Percentiles rank a stretch among this genome's conserved stretches.
phyloP scores from a whole-genome alignment of 2,329 filamentous ascomycete genomes.

The Cytospora schulzeri region DNA sequence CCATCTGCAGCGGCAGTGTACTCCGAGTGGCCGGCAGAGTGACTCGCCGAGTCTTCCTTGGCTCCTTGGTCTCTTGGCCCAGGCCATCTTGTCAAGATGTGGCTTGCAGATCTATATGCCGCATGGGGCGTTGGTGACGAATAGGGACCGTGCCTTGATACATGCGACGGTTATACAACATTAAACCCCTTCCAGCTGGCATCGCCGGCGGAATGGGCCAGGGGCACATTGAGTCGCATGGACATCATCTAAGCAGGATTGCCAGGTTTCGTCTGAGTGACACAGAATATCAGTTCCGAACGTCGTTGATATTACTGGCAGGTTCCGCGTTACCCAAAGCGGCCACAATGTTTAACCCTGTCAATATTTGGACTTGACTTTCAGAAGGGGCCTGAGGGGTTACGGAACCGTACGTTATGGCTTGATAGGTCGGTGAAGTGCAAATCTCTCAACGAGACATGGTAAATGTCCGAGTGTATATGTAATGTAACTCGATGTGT shows the following conservation, averaged over 20 bases:
- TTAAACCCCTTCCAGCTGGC: slow-evolving; percentile 14
- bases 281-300: slow-evolving; percentile 9
- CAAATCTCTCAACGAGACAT: not conserved
- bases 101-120: slow-evolving; percentile 23
- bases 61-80: slow-evolving; percentile 8
- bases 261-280: slow-evolving; percentile 11
- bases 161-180: slow-evolving; percentile 14
- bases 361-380: not conserved
- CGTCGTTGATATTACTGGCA: slow-evolving; percentile 1
- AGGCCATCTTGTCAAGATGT: slow-evolving; percentile 15
- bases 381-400: not conserved
- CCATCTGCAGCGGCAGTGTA: slow-evolving; percentile 2
- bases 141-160: slow-evolving; percentile 14
- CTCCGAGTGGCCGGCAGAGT: not conserved
- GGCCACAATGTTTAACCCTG: not conserved
- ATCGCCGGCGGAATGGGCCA: slow-evolving; percentile 19
- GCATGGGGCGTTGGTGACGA: slow-evolving; percentile 18
- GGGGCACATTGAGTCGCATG: not conserved
- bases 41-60: slow-evolving; percentile 15
- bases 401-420: not conserved
- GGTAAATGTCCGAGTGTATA: not conserved
- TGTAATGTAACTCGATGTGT: not conserved
- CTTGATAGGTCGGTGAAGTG: not conserved
- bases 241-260: not conserved
- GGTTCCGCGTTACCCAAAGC: slow-evolving; percentile 2